phyloP scores from a whole-genome alignment of 225 moss, liverwort and hornwort genomes.

The Antitrichia curtipendula region DNA sequence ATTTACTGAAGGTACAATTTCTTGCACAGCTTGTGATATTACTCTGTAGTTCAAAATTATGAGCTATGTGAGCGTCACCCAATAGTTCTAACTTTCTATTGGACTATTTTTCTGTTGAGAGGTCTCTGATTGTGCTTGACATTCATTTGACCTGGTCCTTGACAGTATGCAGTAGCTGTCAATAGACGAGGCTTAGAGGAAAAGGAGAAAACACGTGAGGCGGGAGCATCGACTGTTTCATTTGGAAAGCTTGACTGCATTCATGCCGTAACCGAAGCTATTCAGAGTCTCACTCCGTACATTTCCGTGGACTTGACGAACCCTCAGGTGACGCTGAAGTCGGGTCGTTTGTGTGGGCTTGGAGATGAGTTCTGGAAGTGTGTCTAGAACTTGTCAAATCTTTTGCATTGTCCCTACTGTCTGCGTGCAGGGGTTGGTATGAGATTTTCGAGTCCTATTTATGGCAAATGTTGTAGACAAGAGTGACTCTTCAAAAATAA shows the following conservation, averaged over 20 bases:
- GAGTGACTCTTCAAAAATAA: not conserved
- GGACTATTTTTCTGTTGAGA: not conserved
- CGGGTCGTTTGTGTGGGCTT: not conserved
- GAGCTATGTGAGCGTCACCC: not conserved
- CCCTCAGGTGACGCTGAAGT: not conserved
- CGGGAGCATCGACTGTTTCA: not conserved
- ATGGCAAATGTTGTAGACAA: not conserved
- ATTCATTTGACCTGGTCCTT: not conserved
- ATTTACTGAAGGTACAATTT: not conserved
- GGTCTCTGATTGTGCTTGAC: not conserved
- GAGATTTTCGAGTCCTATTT: not conserved
- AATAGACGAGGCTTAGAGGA: constrained; percentile 62
- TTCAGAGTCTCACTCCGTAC: constrained; percentile 25
- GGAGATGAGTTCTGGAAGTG: not conserved
- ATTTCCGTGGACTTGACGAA: constrained; percentile 41
- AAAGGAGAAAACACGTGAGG: not conserved
- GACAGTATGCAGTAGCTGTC: constrained; percentile 85
- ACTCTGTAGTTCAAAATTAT: not conserved
- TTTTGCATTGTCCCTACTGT: not conserved
- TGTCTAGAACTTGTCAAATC: not conserved
- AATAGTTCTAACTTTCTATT: not conserved
- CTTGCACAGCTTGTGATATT: not conserved
- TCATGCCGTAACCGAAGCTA: constrained; percentile 47
- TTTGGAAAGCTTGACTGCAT: constrained; percentile 74
- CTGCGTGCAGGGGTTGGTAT: not conserved